These are phyloP conservation scores for Porogramme epimiltina DNA, from an alignment of 1,284 basidiomycete species.

Conservation along the genomic window DNA sequence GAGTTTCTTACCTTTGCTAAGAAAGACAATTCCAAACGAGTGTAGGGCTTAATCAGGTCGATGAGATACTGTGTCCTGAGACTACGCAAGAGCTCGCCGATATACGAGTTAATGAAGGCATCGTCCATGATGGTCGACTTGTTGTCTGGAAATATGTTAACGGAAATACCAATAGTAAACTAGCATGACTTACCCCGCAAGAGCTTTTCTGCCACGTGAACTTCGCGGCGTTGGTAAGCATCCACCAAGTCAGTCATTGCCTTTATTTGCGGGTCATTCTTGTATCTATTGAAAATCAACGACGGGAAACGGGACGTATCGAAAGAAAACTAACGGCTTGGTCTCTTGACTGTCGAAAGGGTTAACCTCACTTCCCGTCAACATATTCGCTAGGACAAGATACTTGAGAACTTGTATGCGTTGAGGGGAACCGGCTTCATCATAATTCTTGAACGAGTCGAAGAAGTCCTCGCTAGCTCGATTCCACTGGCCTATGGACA, in stretches of 20 bases:
- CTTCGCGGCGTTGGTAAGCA: slow-evolving; percentile 95
- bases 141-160: slow-evolving; percentile 63
- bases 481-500: slow-evolving; percentile 85
- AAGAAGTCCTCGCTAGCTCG: slow-evolving; percentile 98
- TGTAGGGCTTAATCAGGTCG: slow-evolving; percentile 97
- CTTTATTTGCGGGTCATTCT: slow-evolving; percentile 93
- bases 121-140: slow-evolving; percentile 94
- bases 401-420: slow-evolving; percentile 99
- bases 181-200: slow-evolving; percentile 62
- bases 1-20: slow-evolving; percentile 72
- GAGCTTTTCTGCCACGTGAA: slow-evolving; percentile 95
- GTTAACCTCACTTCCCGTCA: slow-evolving; percentile 98
- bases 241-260: slow-evolving; percentile 98
- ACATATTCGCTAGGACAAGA: slow-evolving; percentile 96
- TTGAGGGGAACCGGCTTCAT: slow-evolving; percentile 96
- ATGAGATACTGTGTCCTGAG: slow-evolving; percentile 96
- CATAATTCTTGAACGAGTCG: slow-evolving; percentile 98
- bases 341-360: slow-evolving; percentile 99
- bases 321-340: slow-evolving; percentile 74
- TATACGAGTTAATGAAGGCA: slow-evolving; percentile 89
- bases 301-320: not conserved
- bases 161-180: slow-evolving; percentile 1
- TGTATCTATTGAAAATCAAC: slow-evolving; percentile 64
- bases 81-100: slow-evolving; percentile 92
- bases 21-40: slow-evolving; percentile 88